Conservation (phyloP, 2,329 filamentous ascomycete species). For the Penicillium oxalicum region DNA sequence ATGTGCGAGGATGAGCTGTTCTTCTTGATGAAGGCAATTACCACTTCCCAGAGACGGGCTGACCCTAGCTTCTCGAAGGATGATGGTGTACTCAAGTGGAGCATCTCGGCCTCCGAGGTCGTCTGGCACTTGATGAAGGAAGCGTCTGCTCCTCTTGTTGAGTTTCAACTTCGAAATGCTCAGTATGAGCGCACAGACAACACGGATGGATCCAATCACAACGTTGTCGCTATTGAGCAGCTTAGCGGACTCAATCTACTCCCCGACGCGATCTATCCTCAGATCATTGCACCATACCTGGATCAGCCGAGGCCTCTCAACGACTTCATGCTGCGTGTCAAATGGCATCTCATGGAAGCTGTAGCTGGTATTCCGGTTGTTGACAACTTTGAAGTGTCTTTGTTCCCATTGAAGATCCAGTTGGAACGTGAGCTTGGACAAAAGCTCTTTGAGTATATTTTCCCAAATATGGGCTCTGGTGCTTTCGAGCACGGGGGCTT, state of each 20-base stretch:
- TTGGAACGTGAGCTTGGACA: slow-evolving; percentile 88
- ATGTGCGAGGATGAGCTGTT: slow-evolving; percentile 94
- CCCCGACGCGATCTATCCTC: slow-evolving; percentile 84
- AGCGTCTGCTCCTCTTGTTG: slow-evolving; percentile 77
- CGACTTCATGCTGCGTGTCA: slow-evolving; percentile 84
- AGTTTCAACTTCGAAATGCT: slow-evolving; percentile 86
- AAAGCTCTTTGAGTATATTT: slow-evolving; percentile 93
- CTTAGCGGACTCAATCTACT: slow-evolving; percentile 86
- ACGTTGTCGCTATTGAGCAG: slow-evolving; percentile 79
- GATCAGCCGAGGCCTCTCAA: slow-evolving; percentile 56
- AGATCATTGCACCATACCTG: slow-evolving; percentile 87
- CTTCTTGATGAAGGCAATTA: slow-evolving; percentile 99
- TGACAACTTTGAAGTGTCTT: slow-evolving; percentile 90
- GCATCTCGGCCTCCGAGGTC: slow-evolving; percentile 88
- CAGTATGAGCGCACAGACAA: slow-evolving; percentile 95
- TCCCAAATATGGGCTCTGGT: slow-evolving; percentile 68
- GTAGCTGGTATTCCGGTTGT: slow-evolving; percentile 97
- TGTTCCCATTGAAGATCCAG: slow-evolving; percentile 90
- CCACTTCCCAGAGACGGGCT: slow-evolving; percentile 82
- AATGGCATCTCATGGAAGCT: slow-evolving; percentile 97
- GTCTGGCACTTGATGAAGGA: slow-evolving; percentile 95
- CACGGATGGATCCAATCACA: slow-evolving; percentile 92
- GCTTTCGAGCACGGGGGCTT: slow-evolving; percentile 46
- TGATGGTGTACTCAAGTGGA: slow-evolving; percentile 80
- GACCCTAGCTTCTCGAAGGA: slow-evolving; percentile 61